These are phyloP conservation scores for Globisporangium emineosum DNA, from an alignment of 352 stramenopile genomes.

Conservation along the genomic window DNA sequence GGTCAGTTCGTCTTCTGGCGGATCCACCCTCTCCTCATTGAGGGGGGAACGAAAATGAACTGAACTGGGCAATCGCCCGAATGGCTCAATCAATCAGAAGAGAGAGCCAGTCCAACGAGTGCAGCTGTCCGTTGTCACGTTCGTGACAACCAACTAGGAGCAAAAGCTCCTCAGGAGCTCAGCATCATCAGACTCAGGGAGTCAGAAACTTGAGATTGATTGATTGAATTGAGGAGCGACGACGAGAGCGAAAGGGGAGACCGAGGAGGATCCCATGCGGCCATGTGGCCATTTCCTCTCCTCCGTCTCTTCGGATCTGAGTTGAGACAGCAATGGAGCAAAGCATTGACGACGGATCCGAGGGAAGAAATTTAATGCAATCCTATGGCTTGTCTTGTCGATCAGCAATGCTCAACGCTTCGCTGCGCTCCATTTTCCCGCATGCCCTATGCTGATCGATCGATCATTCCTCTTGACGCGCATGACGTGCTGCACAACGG, in stretches of 20 bases:
- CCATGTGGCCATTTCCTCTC: not conserved
- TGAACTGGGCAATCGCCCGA: not conserved
- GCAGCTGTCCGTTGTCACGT: not conserved
- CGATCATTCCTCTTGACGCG: not conserved
- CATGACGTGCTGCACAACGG: conserved; percentile 1
- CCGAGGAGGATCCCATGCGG: not conserved
- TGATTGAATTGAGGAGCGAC: not conserved
- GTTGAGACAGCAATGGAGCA: not conserved
- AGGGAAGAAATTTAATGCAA: not conserved
- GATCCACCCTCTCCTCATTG: too few relatives aligned
- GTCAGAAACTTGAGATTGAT: not conserved
- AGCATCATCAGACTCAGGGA: not conserved
- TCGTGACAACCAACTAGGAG: too few relatives aligned
- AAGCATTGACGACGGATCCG: not conserved
- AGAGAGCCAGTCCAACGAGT: not conserved
- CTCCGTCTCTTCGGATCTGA: not conserved
- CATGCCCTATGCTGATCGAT: not conserved
- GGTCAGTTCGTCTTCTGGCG: not conserved
- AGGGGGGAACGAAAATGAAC: not conserved
- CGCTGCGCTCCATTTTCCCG: not conserved
- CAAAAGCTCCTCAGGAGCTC: not conserved
- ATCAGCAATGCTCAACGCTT: not conserved
- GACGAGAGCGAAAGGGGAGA: not conserved
- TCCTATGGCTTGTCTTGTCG: not conserved
- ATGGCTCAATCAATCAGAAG: not conserved